Base-by-base conservation (phyloP, 139 green algal species). In the Chlamydomonas incerta region DNA sequence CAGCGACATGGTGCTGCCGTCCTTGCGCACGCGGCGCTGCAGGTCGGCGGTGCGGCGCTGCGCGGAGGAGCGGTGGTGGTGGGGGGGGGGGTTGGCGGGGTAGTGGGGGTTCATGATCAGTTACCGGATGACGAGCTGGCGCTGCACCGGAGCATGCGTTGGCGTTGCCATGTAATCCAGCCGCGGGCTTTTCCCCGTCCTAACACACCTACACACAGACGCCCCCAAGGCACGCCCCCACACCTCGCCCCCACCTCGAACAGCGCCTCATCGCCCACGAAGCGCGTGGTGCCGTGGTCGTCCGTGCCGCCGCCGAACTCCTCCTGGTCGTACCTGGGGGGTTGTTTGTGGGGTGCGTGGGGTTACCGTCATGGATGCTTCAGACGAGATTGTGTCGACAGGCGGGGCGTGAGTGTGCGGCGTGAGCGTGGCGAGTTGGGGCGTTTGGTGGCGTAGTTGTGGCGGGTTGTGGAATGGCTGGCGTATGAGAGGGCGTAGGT, bases 1-100 rank as follows among this genome's bases (percentile, higher is more conserved):
- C 67, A 99, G 88, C 3, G 88, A 95, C 97, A 99, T 99, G 74
- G 84, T 83, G 52, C 68, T 95, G 74, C 97, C 97, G 80, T 99
- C 96, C 17, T 93, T 90, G 65, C 96, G 91, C 63, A 89, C 95
- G 65, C 95, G 89, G 28, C 88, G 87, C 87, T 96, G 90, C 87
- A 94, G 90, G 88, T 96, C 93, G 20, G 83, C 82, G 72, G 89
- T 80, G 17, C 94, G 92, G 87, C 95, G 95, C 74, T 93, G 87
- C 72, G 73, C 21, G 29, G 62, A 29, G 41, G 23, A 17, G 34
- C 60, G 26, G 35, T 33, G 29, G n/a, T 29, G n/a, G n/a, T 23
- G n/a, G 65, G 8, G 23, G 65, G n/a, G 23, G 65, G 24, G 65
- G 65, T 5, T 50, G 41, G 41, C 5, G 41, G 41, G 41, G 41